These are phyloP conservation scores for Salisapilia sapeloensis DNA, from an alignment of 352 stramenopile species.

Conservation along the genomic window DNA sequence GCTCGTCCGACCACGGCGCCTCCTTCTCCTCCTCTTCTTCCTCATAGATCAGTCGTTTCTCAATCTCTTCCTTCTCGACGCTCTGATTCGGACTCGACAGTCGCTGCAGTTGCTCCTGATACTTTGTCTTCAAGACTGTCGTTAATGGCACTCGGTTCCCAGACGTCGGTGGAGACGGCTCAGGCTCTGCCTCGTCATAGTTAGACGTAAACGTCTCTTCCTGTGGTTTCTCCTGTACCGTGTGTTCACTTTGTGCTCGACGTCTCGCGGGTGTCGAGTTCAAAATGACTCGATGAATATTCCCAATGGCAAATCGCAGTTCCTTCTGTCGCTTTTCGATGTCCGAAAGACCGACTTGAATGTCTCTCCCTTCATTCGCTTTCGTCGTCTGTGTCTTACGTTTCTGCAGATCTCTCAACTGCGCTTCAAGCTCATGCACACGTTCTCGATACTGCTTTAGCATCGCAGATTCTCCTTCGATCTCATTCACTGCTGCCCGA, in stretches of 20 bases:
- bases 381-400: slow-evolving; percentile 10
- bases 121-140: slow-evolving; percentile 45
- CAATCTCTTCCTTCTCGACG: not conserved
- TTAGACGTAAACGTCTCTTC: slow-evolving; percentile 2
- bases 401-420: slow-evolving; percentile 34
- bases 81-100: slow-evolving; percentile 8
- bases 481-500: slow-evolving; percentile 81
- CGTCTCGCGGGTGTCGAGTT: slow-evolving; percentile 56
- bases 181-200: too few relatives aligned
- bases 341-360: slow-evolving; percentile 10
- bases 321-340: slow-evolving; percentile 46
- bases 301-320: slow-evolving; percentile 63
- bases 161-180: not conserved
- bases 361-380: too few relatives aligned
- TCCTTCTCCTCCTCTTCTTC: slow-evolving; percentile 9
- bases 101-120: slow-evolving; percentile 20
- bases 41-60: not conserved
- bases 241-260: too few relatives aligned
- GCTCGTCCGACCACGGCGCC: slow-evolving; percentile 3
- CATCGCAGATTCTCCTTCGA: slow-evolving; percentile 38
- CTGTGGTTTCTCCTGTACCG: slow-evolving; percentile 4
- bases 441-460: slow-evolving; percentile 48
- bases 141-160: slow-evolving; percentile 28
- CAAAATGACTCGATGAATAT: slow-evolving; percentile 64
- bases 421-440: slow-evolving; percentile 43